Evolutionary conservation across 257 asterid genomes (phyloP).

Genomic region (Penstemon newberryi): DNA sequence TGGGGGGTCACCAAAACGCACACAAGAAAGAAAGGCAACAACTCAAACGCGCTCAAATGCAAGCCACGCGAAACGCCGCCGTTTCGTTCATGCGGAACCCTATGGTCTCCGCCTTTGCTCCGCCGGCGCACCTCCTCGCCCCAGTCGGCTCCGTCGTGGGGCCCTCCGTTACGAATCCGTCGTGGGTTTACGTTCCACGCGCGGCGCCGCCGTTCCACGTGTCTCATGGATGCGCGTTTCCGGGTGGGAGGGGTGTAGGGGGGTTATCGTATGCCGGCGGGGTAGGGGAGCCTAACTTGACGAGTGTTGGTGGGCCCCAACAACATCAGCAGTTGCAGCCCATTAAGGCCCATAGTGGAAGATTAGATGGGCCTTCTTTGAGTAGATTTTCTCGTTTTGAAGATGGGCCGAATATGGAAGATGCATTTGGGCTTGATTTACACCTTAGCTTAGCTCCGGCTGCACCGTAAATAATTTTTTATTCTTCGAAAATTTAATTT

Average conservation of each 20-base stretch:
- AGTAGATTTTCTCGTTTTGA: conserved; percentile 63
- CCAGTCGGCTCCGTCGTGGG: conserved; percentile 44
- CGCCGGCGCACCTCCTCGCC: conserved; percentile 80
- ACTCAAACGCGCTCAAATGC: conserved; percentile 86
- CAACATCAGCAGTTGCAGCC: conserved; percentile 47
- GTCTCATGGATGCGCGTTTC: conserved; percentile 72
- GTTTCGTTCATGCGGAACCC: conserved; percentile 89
- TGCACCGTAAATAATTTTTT: conserved; percentile 46
- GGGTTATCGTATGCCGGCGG: conserved; percentile 46
- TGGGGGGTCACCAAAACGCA: conserved; percentile 97
- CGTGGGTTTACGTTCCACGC: conserved; percentile 84
- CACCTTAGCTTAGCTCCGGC: conserved; percentile 95
- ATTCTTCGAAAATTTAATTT: conserved; percentile 3
- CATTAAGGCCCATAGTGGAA: conserved; percentile 54
- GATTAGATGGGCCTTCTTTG: conserved; percentile 68
- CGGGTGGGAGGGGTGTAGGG: conserved; percentile 53
- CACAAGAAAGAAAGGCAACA: conserved; percentile 96
- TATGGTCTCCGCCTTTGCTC: conserved; percentile 75
- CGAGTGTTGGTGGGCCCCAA: conserved; percentile 37
- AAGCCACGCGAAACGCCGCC: conserved; percentile 85
- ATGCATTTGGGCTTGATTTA: conserved; percentile 75
- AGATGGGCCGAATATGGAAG: conserved; percentile 68
- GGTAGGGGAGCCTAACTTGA: conserved; percentile 52
- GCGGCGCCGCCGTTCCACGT: conserved; percentile 66
- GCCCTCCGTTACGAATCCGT: conserved; percentile 37